A percentile compares a stretch with the other conserved stretches of the same genome.
phyloP scores from a whole-genome alignment of 140 eudicot genomes.

The Flaveria floridana region DNA sequence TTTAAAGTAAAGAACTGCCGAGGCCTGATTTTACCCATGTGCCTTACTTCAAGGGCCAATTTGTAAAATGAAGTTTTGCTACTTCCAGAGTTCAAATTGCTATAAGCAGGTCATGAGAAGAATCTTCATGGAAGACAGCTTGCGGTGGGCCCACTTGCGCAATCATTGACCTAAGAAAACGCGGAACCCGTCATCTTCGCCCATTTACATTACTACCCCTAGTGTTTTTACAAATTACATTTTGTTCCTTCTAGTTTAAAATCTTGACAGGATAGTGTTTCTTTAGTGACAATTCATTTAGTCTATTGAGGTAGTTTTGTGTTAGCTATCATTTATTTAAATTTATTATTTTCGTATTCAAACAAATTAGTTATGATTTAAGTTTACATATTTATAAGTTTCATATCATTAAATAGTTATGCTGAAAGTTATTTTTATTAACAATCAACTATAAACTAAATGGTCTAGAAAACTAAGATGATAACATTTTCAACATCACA shows the following conservation, averaged over 20 bases:
- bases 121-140: slow-evolving; percentile 31
- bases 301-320: not conserved
- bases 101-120: slow-evolving; percentile 12
- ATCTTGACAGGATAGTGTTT: not conserved
- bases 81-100: slow-evolving; percentile 22
- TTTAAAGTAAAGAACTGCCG: not conserved
- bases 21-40: not conserved
- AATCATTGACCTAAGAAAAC: slow-evolving; percentile 36
- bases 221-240: slow-evolving; percentile 4
- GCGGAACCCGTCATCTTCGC: slow-evolving; percentile 22
- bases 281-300: not conserved
- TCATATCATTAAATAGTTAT: not conserved
- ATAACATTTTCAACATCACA: not conserved
- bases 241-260: not conserved
- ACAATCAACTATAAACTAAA: not conserved
- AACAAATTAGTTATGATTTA: not conserved
- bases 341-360: not conserved
- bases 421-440: no score
- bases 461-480: not conserved
- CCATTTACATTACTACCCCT: slow-evolving; percentile 2
- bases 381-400: not conserved
- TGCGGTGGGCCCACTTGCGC: slow-evolving; percentile 25
- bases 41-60: slow-evolving; percentile 24
- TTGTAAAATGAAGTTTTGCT: slow-evolving; percentile 11
- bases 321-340: not conserved